These are phyloP conservation scores for Epichloe coenophiala DNA, from an alignment of 2,329 filamentous ascomycete species.

Conservation along the genomic window DNA sequence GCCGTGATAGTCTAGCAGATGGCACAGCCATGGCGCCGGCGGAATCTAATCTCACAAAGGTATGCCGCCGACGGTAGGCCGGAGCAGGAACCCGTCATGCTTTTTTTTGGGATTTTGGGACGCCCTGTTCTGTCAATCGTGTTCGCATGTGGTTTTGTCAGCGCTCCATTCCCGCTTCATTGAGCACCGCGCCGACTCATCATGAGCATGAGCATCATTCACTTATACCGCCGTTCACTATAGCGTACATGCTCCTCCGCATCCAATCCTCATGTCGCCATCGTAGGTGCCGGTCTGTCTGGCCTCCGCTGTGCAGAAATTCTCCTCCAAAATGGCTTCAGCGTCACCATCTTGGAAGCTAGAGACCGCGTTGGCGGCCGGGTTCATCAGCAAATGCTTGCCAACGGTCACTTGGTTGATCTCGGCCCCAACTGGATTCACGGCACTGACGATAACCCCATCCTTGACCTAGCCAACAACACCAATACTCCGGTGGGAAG, in stretches of 20 bases:
- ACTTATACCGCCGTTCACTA: not conserved
- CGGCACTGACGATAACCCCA: conserved; percentile 57
- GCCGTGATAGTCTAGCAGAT: conserved; percentile 18
- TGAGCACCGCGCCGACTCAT: not conserved
- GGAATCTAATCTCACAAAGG: conserved; percentile 21
- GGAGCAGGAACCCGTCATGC: not conserved
- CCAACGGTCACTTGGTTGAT: conserved; percentile 37
- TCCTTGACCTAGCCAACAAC: conserved; percentile 49
- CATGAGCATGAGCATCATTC: not conserved
- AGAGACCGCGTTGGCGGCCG: conserved; percentile 54
- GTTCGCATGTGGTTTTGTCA: not conserved
- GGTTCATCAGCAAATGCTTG: conserved; percentile 37
- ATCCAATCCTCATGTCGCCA: conserved; percentile 39
- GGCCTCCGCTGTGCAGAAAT: conserved; percentile 60
- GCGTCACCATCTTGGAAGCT: conserved; percentile 57
- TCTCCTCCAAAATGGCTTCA: conserved; percentile 48
- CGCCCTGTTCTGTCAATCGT: not conserved
- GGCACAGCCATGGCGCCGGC: conserved; percentile 16
- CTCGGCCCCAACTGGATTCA: conserved; percentile 72
- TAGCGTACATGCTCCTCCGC: conserved; percentile 10
- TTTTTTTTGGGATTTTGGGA: too few relatives aligned
- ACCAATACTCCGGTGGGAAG: conserved; percentile 38
- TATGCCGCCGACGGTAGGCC: conserved; percentile 10
- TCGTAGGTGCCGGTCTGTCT: conserved; percentile 59
- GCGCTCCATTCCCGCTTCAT: not conserved